These are phyloP conservation scores for Rhizopogon vesiculosus DNA, from an alignment of 768 basidiomycete genomes.

Conservation along the genomic window DNA sequence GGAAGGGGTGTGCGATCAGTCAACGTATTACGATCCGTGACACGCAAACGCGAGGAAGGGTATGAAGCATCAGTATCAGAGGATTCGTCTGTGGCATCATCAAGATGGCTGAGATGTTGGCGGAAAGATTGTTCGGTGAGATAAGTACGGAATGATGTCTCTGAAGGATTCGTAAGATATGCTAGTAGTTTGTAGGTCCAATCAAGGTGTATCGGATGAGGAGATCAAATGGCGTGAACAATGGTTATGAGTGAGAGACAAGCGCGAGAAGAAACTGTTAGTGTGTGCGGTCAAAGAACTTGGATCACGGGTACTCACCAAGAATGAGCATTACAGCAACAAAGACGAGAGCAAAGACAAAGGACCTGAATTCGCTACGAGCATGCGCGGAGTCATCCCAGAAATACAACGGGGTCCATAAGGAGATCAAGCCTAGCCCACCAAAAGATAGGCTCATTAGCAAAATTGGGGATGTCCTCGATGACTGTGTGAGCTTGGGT, in stretches of 20 bases:
- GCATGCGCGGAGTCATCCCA: slow-evolving; percentile 46
- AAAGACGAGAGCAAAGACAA: slow-evolving; percentile 67
- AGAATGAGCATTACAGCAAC: slow-evolving; percentile 66
- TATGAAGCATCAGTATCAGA: slow-evolving; percentile 28
- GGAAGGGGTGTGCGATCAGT: slow-evolving; percentile 26
- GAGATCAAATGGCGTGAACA: slow-evolving; percentile 8
- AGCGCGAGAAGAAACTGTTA: background rate
- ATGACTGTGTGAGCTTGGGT: slow-evolving; percentile 29
- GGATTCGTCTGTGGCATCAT: slow-evolving; percentile 58
- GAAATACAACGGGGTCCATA: slow-evolving; percentile 49
- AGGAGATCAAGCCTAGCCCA: slow-evolving; percentile 55
- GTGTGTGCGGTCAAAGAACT: background rate
- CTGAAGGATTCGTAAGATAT: slow-evolving; percentile 91
- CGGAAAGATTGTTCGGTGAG: slow-evolving; percentile 98
- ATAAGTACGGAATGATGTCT: slow-evolving; percentile 89
- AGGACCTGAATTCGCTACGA: slow-evolving; percentile 63
- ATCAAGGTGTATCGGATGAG: slow-evolving; percentile 3
- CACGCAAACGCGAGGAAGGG: slow-evolving; percentile 20
- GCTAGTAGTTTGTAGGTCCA: slow-evolving; percentile 43
- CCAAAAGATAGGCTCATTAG: slow-evolving; percentile 65
- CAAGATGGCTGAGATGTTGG: slow-evolving; percentile 83
- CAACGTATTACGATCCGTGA: slow-evolving; percentile 13
- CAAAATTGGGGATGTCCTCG: slow-evolving; percentile 45
- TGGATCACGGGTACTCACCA: slow-evolving; percentile 42
- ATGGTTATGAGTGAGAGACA: background rate